These are phyloP conservation scores for Orbilia blumenaviensis DNA, from an alignment of 2,329 filamentous ascomycete species.

Conservation along the genomic window DNA sequence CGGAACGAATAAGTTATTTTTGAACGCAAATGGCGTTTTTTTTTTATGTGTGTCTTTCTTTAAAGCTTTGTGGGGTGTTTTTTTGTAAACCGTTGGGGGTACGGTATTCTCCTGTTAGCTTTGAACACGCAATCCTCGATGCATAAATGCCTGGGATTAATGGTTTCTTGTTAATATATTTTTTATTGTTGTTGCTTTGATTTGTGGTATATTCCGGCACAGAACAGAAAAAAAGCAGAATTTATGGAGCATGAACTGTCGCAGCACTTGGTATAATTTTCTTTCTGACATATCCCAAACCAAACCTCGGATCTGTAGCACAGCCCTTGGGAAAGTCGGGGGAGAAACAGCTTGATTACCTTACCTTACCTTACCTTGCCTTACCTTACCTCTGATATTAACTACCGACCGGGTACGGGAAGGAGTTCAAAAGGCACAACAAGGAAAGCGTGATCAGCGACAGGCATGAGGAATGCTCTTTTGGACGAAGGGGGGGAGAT, in stretches of 20 bases:
- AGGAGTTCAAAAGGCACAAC: not conserved
- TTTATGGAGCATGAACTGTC: constrained; percentile 4
- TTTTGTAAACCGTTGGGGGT: constrained; percentile 5
- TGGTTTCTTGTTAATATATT: too few relatives aligned
- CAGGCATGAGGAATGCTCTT: not conserved
- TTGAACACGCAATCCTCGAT: not conserved
- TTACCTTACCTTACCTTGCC: too few relatives aligned
- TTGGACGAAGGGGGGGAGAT: too few relatives aligned
- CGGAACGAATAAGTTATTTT: too few relatives aligned
- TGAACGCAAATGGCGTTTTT: not conserved
- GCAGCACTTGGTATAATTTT: not conserved
- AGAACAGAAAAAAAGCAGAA: not conserved
- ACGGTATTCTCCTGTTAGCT: constrained; percentile 10
- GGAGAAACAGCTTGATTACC: constrained; percentile 15
- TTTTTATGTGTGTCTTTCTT: not conserved
- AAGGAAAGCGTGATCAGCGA: constrained; percentile 2
- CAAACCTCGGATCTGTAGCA: constrained; percentile 5
- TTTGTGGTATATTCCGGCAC: constrained; percentile 13
- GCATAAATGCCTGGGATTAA: too few relatives aligned
- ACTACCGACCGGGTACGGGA: not conserved
- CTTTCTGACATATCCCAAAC: constrained; percentile 2
- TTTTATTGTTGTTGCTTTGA: not conserved
- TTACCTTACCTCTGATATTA: too few relatives aligned
- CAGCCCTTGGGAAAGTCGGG: too few relatives aligned
- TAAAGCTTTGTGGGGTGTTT: not conserved